Evolutionary conservation across 352 stramenopile genomes (phyloP).

Genomic region (Pythium myriotylum): DNA sequence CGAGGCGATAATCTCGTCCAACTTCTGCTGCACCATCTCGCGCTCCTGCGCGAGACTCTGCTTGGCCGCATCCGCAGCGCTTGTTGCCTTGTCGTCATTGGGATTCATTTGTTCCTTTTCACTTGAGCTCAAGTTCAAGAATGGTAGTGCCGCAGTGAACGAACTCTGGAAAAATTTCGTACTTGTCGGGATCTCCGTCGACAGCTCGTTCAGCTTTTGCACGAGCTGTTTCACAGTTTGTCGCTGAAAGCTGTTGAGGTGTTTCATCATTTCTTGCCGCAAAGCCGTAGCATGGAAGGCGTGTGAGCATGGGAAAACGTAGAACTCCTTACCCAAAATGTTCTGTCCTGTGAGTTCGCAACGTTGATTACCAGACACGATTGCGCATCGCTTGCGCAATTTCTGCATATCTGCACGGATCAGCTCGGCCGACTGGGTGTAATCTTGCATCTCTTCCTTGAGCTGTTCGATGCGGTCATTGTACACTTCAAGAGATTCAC

Average conservation of each 20-base stretch:
- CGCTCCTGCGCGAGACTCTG: constrained; percentile 81
- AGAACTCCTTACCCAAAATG: constrained; percentile 91
- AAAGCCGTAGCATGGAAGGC: constrained; percentile 92
- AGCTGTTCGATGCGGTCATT: constrained; percentile 91
- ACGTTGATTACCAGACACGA: constrained; percentile 87
- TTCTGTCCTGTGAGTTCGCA: constrained; percentile 90
- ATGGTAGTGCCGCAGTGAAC: constrained; percentile 52
- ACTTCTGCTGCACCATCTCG: constrained; percentile 91
- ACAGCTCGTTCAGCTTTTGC: constrained; percentile 87
- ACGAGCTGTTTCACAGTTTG: constrained; percentile 91
- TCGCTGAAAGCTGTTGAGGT: constrained; percentile 87
- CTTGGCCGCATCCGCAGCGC: constrained; percentile 61
- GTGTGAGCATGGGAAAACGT: constrained; percentile 94
- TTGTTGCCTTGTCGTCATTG: constrained; percentile 44
- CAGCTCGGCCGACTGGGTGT: constrained; percentile 88
- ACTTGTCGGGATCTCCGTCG: constrained; percentile 66
- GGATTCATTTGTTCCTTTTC: constrained; percentile 75
- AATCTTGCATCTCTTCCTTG: constrained; percentile 94
- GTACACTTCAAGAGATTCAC: constrained; percentile 90
- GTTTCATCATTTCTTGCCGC: constrained; percentile 88
- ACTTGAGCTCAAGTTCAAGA: constrained; percentile 67
- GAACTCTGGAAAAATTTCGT: constrained; percentile 82
- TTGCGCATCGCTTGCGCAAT: constrained; percentile 82
- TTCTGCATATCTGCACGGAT: constrained; percentile 91
- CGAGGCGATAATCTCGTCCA: constrained; percentile 94